phyloP scores from a whole-genome alignment of 192 early-diverging fungal species.

The Lobosporangium transversale region DNA sequence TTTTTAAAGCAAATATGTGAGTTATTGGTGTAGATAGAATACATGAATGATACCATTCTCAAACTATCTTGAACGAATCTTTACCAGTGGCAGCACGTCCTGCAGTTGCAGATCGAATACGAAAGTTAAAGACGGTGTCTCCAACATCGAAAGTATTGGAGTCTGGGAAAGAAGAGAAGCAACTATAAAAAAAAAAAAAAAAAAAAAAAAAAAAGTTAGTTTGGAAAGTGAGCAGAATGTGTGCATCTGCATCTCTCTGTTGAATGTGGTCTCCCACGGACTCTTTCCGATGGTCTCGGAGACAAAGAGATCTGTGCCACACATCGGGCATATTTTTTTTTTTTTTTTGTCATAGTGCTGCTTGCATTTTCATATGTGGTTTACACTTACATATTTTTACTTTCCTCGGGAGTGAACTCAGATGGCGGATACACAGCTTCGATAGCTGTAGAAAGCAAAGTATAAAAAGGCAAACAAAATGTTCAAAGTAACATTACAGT shows the following conservation, averaged over 20 bases:
- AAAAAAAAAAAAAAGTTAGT: neutral
- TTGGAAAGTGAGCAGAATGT: neutral
- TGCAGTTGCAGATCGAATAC: slow-evolving; percentile 69
- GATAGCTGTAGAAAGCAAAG: slow-evolving; percentile 58
- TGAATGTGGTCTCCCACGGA: neutral
- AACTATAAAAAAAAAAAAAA: slow-evolving; percentile 24
- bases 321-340: slow-evolving; percentile 1
- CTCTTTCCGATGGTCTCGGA: neutral
- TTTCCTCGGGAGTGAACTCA: slow-evolving; percentile 71
- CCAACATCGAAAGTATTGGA: slow-evolving; percentile 80
- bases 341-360: too few species aligned
- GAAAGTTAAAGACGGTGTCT: slow-evolving; percentile 78
- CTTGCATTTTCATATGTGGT: too few species aligned
- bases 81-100: slow-evolving; percentile 63
- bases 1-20: neutral
- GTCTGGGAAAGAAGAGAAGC: slow-evolving; percentile 83
- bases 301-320: slow-evolving; percentile 1
- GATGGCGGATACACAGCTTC: slow-evolving; percentile 78
- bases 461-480: neutral
- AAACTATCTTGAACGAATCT: neutral
- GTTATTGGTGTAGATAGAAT: neutral
- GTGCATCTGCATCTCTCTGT: too few species aligned
- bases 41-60: too few species aligned
- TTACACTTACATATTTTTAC: slow-evolving; percentile 71
- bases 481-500: neutral